Evolutionary conservation across 495 filamentous ascomycete genomes (phyloP), one percentile per base, ranked within the genome.

Genomic region (Sabuloglossum arenarium): DNA sequence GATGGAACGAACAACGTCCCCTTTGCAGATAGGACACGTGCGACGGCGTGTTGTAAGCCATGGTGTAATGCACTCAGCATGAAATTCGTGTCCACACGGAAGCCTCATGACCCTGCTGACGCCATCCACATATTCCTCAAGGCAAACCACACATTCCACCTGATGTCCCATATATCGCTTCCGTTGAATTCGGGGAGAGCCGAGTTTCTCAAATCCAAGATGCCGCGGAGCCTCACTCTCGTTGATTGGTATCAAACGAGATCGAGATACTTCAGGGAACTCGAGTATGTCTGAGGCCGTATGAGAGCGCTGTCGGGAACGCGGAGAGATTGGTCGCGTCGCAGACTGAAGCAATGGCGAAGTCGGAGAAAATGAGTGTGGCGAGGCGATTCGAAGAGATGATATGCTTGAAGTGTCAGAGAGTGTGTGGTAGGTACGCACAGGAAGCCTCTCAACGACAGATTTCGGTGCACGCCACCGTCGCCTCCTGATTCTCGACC

Each of bases 41-140:
- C 91, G 80, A 54, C 89, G 85, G 42, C 89, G 82, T 31, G 89
- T 96, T 10, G 87, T 94, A 32, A 98, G 71, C 91, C 91, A 98
- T n/a, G 93, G 93, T 14, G 91, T 97, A 65, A 98, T 97, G 88
- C 91, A 98, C 62, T 91, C 88, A 34, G 73, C 90, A 66, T 98
- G 91, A 67, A 98, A 98, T 63, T 98, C 91, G 65, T 98, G 91
- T 24, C 91, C 91, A 69, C 91, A 98, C n/a, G 91, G 91, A 53
- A 98, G 70, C 61, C 86, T 94, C 91, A 98, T 98, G 19, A 98
- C 93, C 57, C 79, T 73, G 65, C 88, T 94, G 61, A 97, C 80
- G 29, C 91, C 90, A 66, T 96, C 93, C 19, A 94, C 73, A 66
- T 97, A 98, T 63, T 98, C 93, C 68, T 98, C 91, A 52, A 97